Base-by-base conservation (phyloP, 352 stramenopile genomes). In the Globisporangium nodosum region DNA sequence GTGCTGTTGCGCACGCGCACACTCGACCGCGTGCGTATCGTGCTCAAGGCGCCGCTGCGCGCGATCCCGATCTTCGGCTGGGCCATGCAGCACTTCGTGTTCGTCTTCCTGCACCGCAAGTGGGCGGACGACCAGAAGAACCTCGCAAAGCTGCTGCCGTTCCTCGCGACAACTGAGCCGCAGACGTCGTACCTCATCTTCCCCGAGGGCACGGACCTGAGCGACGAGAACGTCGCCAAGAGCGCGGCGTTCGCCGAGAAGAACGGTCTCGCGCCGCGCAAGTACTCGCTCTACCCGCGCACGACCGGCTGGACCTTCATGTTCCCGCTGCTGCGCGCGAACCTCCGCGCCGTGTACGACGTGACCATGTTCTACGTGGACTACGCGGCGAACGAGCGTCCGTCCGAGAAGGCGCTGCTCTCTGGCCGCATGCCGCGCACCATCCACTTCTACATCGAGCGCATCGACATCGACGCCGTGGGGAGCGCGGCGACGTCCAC, bases 41-140 rank as follows among this genome's bases (percentile, higher is more conserved):
- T 92, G 27, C 71, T 91, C 52, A 94, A 94, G 66, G 77, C 76
- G n/a, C 76, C 78, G 24, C 65, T 94, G 39, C 78, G 79, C 27
- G 72, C 71, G 54, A 63, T 87, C 33, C 85, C 85, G 47, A 76
- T 94, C 63, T 91, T 92, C 55, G 85, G 85, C 3, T 94, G 82
- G 85, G 82, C 80, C 54, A 94, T 92, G 82, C 82, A 92, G 70
- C 75, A 87, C 62, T 92, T 94, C 42, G 66, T 90, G 42, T 92
- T 92, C 60, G 82, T 92, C 58, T 94, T 92, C 57, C 60, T 94
- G 60, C 70, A 87, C 62, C 81, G 84, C 45, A 73, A 66, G 37
- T 91, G 82, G 74, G 59, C 64, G 13, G 74, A 92, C 12, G 81
- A 92, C 43, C 67, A 87, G 49, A 59, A 58, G 43, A 73, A 83